A percentile compares a stretch with the other conserved stretches of the same genome.
Conservation (phyloP, 2,329 filamentous ascomycete species). For the Colletotrichum simmondsii region DNA sequence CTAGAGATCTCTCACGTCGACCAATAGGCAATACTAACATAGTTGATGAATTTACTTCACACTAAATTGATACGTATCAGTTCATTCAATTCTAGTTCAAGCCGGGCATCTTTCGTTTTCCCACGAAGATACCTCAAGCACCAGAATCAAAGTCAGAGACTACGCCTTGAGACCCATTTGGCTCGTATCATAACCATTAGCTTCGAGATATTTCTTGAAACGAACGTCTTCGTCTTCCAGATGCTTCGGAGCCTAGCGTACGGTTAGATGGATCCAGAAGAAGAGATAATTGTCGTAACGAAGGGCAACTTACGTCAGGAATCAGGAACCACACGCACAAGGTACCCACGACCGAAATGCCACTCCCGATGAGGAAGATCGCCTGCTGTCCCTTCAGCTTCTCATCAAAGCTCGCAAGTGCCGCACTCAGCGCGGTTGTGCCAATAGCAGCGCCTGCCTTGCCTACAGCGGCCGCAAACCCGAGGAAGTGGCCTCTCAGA, state of each 20-base stretch:
- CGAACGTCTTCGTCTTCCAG: conserved; percentile 38
- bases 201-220: conserved; percentile 36
- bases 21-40: too few relatives aligned
- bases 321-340: conserved; percentile 41
- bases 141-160: too few relatives aligned
- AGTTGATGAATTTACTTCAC: too few relatives aligned
- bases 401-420: conserved; percentile 34
- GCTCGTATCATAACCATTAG: conserved; percentile 36
- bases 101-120: too few relatives aligned
- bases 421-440: conserved; percentile 43
- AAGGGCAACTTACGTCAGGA: conserved; percentile 32
- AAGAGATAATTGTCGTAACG: too few relatives aligned
- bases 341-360: conserved; percentile 39
- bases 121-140: too few relatives aligned
- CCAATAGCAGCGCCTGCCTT: conserved; percentile 63
- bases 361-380: conserved; percentile 42
- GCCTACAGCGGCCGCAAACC: conserved; percentile 60
- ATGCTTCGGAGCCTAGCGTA: conserved; percentile 32
- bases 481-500: conserved; percentile 61
- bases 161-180: conserved; percentile 35
- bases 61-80: too few relatives aligned
- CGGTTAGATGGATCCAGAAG: neutral
- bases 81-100: too few relatives aligned
- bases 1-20: too few relatives aligned
- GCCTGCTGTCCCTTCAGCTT: conserved; percentile 39